phyloP scores from a whole-genome alignment of 2,329 filamentous ascomycete species.

The Pseudonectria buxi region DNA sequence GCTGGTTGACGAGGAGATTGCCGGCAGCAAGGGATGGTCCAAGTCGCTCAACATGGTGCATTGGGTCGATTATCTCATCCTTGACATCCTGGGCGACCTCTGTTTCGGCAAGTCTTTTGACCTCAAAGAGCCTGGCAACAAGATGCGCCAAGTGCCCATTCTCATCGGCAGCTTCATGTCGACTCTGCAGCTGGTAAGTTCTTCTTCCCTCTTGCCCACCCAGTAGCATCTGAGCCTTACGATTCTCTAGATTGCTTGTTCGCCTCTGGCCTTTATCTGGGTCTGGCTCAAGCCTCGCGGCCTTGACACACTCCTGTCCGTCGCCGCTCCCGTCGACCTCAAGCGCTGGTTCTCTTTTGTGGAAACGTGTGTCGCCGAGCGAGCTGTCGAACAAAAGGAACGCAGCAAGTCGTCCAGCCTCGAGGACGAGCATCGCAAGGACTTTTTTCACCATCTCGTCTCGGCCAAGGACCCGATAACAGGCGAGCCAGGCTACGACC shows the following conservation, averaged over 20 bases:
- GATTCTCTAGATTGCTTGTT: constrained; percentile 11
- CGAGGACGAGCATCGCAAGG: constrained; percentile 10
- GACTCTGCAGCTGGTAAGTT: constrained; percentile 10
- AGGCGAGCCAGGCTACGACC: constrained; percentile 14
- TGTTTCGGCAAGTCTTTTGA: constrained; percentile 16
- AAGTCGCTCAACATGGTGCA: constrained; percentile 11
- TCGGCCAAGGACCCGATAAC: constrained; percentile 16
- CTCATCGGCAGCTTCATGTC: constrained; percentile 11
- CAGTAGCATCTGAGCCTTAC: not conserved
- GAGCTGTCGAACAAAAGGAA: constrained; percentile 9
- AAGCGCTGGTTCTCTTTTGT: constrained; percentile 14
- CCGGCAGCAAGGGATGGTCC: constrained; percentile 2
- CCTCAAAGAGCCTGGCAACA: constrained; percentile 10
- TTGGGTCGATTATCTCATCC: constrained; percentile 14
- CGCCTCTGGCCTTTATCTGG: constrained; percentile 15
- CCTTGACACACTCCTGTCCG: constrained; percentile 12
- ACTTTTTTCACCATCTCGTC: constrained; percentile 20
- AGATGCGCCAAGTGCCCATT: constrained; percentile 10
- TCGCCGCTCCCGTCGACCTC: constrained; percentile 11
- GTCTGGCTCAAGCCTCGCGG: constrained; percentile 20
- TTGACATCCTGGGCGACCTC: constrained; percentile 16
- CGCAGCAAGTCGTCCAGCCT: not conserved
- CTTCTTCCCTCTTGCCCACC: accelerated
- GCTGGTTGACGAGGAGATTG: constrained; percentile 8
- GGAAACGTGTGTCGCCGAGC: constrained; percentile 11